Percentiles rank a stretch among this genome's conserved stretches.
Evolutionary conservation across 371 early-diverging fungal species (phyloP).

Genomic region (Mucor sp.): DNA sequence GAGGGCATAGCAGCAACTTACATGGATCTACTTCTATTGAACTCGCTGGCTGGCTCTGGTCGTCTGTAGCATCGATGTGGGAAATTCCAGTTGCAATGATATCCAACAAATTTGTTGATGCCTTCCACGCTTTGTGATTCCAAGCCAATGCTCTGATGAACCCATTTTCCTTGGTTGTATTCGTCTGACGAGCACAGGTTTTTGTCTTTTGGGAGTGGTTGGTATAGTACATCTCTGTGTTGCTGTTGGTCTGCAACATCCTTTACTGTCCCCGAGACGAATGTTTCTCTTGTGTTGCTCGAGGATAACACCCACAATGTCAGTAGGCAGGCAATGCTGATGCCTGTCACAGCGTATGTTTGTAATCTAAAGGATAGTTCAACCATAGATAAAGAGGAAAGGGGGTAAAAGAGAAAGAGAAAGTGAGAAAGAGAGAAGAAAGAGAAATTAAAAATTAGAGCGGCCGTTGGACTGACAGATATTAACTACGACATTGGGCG

Average conservation of each 20-base stretch:
- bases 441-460: neutral
- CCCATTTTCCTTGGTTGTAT: constrained; percentile 40
- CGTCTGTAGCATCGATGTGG: constrained; percentile 40
- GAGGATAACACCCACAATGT: constrained; percentile 1
- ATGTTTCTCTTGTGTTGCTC: neutral
- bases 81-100: constrained; percentile 36
- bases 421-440: neutral
- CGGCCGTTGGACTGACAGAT: no score
- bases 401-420: neutral
- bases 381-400: neutral
- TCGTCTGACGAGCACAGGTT: constrained; percentile 25
- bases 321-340: constrained; percentile 5
- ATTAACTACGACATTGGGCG: no score
- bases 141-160: constrained; percentile 19
- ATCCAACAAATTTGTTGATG: constrained; percentile 26
- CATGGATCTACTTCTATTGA: constrained; percentile 39
- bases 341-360: neutral
- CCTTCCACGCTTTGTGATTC: constrained; percentile 21
- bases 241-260: neutral
- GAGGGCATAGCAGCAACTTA: constrained; percentile 7
- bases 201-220: neutral
- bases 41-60: constrained; percentile 20
- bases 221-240: neutral
- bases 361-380: neutral
- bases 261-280: neutral